Base-by-base conservation (phyloP, 441 rosid species). In the Pelargonium myrrhifolium region DNA sequence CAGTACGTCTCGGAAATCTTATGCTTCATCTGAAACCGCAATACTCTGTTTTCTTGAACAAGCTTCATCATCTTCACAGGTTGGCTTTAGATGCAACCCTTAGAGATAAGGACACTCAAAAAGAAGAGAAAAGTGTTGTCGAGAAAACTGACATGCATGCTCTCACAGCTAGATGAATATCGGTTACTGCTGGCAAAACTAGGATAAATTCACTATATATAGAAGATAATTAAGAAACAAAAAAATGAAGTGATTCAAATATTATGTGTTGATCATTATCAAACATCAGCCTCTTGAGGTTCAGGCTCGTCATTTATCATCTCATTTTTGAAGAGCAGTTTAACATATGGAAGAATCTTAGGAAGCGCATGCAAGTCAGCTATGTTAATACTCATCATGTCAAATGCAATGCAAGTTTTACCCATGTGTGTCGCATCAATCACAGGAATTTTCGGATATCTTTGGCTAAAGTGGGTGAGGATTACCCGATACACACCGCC, bases 401-500 rank as follows among this genome's bases (percentile, higher is more conserved):
- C 97, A 43, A 93, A 91, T 12, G 93, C 96, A 40, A 93, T 84
- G 86, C 97, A 85, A 12, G 99, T 91, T 56, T 91, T 89, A 66
- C 89, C 96, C 99, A 88, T 88, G 76, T 88, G 83, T 1, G 79
- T 62, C 37, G 79, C 92, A 47, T 88, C 97, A 20, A 91, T 83
- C 42, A 88, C 88, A 0, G 96, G 99, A 47, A 93, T 85, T 79
- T 89, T 91, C 0, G 96, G 97, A 78, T 91, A 89, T 80, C 96
- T 78, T 83, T 91, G 99, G 83, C 99, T 88, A 90, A 93, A 93
- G 81, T 93, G 99, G 24, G 99, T 89, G 2, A 93, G 93, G 80
- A 93, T 64, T 58, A 91, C 84, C 6, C 92, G 83, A 71, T 93
- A 91, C 21, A 70, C 97, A 24, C 84, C 89, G 0, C 93, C 96